These are phyloP conservation scores for Pseudogymnoascus sp. DNA, from an alignment of 2,329 filamentous ascomycete species.

Conservation along the genomic window DNA sequence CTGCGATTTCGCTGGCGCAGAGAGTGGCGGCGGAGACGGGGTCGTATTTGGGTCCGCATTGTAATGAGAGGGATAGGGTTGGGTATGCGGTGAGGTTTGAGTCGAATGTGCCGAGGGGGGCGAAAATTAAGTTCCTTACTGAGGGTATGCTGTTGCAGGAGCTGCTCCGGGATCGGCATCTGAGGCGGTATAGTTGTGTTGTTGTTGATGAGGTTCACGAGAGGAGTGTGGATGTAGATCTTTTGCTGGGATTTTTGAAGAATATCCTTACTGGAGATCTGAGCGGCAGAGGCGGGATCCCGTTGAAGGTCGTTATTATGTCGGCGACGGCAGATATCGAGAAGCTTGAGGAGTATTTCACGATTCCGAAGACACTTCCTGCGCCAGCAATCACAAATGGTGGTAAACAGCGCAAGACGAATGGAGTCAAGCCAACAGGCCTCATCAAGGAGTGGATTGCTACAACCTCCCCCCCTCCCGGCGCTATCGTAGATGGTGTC, in stretches of 20 bases:
- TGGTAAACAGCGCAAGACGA: not conserved
- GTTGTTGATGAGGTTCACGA: slow-evolving; percentile 97
- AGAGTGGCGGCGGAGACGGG: slow-evolving; percentile 83
- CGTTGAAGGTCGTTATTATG: slow-evolving; percentile 90
- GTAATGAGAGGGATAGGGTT: slow-evolving; percentile 48
- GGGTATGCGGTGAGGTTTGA: slow-evolving; percentile 96
- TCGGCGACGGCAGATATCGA: slow-evolving; percentile 91
- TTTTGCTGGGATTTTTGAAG: slow-evolving; percentile 81
- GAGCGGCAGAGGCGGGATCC: slow-evolving; percentile 60
- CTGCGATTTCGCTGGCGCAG: slow-evolving; percentile 81
- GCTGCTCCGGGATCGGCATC: slow-evolving; percentile 73
- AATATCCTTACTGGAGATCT: slow-evolving; percentile 60
- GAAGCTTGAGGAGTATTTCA: slow-evolving; percentile 69
- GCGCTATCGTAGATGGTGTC: not conserved
- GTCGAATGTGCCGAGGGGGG: slow-evolving; percentile 71
- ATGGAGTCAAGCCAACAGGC: not conserved
- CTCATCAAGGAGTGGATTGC: not conserved
- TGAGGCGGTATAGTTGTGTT: slow-evolving; percentile 80
- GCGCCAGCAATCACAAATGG: not conserved
- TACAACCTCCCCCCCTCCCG: not conserved
- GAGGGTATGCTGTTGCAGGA: slow-evolving; percentile 96
- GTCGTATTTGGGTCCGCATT: slow-evolving; percentile 51
- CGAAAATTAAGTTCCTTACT: slow-evolving; percentile 86
- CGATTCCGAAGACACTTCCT: slow-evolving; percentile 17
- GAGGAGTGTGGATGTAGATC: slow-evolving; percentile 86